Percentiles rank a stretch among this genome's conserved stretches.
phyloP scores from a whole-genome alignment of 345 rosid genomes.

The Sonneratia alba region DNA sequence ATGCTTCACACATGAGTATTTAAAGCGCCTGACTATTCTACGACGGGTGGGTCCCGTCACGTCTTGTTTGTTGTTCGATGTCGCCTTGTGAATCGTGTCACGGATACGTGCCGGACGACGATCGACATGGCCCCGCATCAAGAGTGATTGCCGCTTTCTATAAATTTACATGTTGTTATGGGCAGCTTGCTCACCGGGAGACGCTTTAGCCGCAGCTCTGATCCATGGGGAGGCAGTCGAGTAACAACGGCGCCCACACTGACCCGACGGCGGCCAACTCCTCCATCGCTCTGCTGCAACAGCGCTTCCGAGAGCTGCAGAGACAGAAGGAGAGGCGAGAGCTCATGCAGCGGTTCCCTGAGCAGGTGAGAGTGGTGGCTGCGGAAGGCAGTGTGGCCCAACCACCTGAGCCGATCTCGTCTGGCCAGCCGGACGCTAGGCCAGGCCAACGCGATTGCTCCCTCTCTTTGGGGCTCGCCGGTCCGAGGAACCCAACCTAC shows the following conservation, averaged over 20 bases:
- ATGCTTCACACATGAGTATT: too few species aligned
- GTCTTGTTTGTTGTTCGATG: background rate
- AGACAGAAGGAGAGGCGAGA: constrained; percentile 49
- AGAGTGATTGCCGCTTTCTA: background rate
- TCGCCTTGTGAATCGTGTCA: background rate
- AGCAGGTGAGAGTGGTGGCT: constrained; percentile 14
- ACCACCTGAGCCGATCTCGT: background rate
- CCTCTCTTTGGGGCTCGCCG: constrained; percentile 32
- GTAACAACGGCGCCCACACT: constrained; percentile 7
- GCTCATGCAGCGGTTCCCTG: constrained; percentile 32
- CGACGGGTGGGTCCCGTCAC: too few species aligned
- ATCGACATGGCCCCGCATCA: background rate
- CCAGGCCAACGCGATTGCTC: constrained; percentile 17
- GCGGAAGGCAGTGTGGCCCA: background rate
- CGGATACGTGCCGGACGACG: background rate
- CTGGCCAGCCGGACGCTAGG: constrained; percentile 2
- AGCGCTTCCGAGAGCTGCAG: constrained; percentile 56
- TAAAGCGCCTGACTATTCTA: too few species aligned
- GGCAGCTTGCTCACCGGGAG: background rate
- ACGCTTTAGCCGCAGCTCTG: background rate
- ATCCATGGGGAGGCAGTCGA: constrained; percentile 37
- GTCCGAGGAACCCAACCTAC: constrained; percentile 10
- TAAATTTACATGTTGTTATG: background rate
- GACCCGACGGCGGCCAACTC: constrained; percentile 34
- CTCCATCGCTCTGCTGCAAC: constrained; percentile 62